Base-by-base conservation (phyloP, 2,329 filamentous ascomycete species). In the Endoconidiophora polonica region DNA sequence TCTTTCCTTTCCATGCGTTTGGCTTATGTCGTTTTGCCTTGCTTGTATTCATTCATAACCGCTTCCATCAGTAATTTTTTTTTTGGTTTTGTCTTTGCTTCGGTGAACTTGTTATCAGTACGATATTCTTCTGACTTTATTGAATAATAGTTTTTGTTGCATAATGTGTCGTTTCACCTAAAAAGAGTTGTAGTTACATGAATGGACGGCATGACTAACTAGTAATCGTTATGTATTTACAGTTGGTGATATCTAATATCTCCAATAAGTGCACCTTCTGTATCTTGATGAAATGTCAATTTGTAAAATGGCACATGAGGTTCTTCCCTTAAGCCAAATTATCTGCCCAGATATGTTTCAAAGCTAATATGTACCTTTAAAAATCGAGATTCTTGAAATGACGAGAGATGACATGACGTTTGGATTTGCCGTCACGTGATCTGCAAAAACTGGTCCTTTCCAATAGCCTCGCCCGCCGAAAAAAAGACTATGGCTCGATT, bases 361-460 rank as follows among this genome's bases (percentile, higher is more conserved):
- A 33, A 33, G 26, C 26, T 33, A 9, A 1, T 9, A 9, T 33
- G 12, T 10, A 33, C 7, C 26, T 33, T 33, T 10, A 33, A 33
- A 33, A 9, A 33, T 10, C 26, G 7, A 33, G 26, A 33, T 33
- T 33, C 5, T 33, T 33, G 2, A 10, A 10, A 33, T 33, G 12
- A 2, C 12, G 7, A 10, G 12, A 33, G 26, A 41, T n/a, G 16
- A 20, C 39, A 18, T 41, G 4, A 23, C 39, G 16, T 41, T 41
- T 5, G 7, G 22, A 5, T 2, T 2, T 41, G 3, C n/a, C 12
- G 24, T 55, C 54, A 51, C 54, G 54, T 49, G 36, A 48, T 46
- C 46, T 16, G 33, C 33, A 45, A 48, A 53, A 38, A 45, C 42
- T 52, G 22, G 36, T 23, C 41, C 44, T 42, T 23, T 37, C 29